phyloP scores from a whole-genome alignment of 2,329 filamentous ascomycete species.

The Colletotrichum sp. region DNA sequence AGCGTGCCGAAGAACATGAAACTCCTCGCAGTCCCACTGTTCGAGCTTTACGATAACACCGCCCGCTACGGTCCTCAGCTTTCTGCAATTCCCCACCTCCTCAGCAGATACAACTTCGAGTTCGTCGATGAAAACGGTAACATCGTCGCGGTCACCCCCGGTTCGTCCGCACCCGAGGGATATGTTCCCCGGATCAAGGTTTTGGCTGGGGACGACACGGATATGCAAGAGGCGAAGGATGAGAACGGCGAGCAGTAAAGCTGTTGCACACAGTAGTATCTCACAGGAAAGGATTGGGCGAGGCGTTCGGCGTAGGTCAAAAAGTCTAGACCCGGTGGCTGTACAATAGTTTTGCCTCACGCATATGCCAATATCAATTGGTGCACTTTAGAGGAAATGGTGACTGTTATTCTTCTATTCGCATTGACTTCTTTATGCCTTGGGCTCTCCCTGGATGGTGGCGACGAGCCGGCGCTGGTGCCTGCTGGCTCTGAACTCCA shows the following conservation, averaged over 20 bases:
- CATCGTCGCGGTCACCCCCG: conserved; percentile 84
- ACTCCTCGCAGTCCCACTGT: conserved; percentile 92
- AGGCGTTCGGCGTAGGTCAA: conserved; percentile 25
- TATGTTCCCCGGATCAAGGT: conserved; percentile 70
- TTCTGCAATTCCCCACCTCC: conserved; percentile 91
- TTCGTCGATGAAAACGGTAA: conserved; percentile 94
- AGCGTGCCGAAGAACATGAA: conserved; percentile 99
- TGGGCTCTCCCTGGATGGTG: conserved; percentile 87
- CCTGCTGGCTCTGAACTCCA: conserved; percentile 82
- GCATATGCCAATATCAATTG: conserved; percentile 1
- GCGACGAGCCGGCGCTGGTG: conserved; percentile 86
- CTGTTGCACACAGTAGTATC: background rate
- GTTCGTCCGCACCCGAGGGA: conserved; percentile 63
- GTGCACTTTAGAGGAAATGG: background rate
- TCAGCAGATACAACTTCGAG: conserved; percentile 96
- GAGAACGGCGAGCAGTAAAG: conserved; percentile 41
- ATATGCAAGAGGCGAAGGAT: conserved; percentile 58
- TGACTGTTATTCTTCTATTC: background rate
- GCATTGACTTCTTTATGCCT: conserved; percentile 38
- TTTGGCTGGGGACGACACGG: conserved; percentile 66
- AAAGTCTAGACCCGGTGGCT: conserved; percentile 12
- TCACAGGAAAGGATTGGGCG: conserved; percentile 13
- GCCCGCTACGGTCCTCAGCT: conserved; percentile 94
- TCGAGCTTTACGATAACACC: conserved; percentile 98
- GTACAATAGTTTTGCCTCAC: conserved; percentile 15